Evolutionary conservation across 2,329 filamentous ascomycete genomes (phyloP).

Genomic region (Claviceps capensis): DNA sequence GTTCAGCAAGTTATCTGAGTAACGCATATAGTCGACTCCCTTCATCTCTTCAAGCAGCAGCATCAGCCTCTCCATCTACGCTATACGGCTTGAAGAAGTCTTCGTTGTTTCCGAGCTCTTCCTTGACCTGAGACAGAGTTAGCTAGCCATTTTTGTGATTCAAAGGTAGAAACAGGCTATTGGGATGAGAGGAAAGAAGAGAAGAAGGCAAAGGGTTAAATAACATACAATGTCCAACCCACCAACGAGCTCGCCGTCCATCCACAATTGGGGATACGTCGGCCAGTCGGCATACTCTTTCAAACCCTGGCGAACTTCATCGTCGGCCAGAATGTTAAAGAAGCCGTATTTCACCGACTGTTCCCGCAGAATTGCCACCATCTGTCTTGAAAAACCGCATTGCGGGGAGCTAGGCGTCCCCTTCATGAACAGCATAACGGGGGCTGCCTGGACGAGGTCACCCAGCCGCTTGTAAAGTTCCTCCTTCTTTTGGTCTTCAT

Average conservation of each 20-base stretch:
- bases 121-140: conserved; percentile 57
- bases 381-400: conserved; percentile 84
- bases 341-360: conserved; percentile 92
- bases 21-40: background rate
- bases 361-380: conserved; percentile 77
- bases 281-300: conserved; percentile 99
- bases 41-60: conserved; percentile 17
- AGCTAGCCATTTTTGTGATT: background rate
- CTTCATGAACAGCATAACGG: conserved; percentile 99
- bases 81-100: conserved; percentile 71
- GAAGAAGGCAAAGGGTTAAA: background rate
- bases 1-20: background rate
- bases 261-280: conserved; percentile 91
- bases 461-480: conserved; percentile 68
- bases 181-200: background rate
- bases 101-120: conserved; percentile 73
- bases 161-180: background rate
- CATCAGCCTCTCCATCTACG: conserved; percentile 31
- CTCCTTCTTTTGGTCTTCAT: conserved; percentile 56
- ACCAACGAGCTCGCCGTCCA: conserved; percentile 79
- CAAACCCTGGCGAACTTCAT: conserved; percentile 88
- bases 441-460: conserved; percentile 85
- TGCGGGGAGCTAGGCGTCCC: conserved; percentile 79
- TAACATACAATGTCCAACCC: conserved; percentile 84
- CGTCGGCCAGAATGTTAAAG: conserved; percentile 96